Percentiles rank a stretch among this genome's conserved stretches.
phyloP scores from a whole-genome alignment of 805 yeast genomes.

The Pichia sporocuriosa region DNA sequence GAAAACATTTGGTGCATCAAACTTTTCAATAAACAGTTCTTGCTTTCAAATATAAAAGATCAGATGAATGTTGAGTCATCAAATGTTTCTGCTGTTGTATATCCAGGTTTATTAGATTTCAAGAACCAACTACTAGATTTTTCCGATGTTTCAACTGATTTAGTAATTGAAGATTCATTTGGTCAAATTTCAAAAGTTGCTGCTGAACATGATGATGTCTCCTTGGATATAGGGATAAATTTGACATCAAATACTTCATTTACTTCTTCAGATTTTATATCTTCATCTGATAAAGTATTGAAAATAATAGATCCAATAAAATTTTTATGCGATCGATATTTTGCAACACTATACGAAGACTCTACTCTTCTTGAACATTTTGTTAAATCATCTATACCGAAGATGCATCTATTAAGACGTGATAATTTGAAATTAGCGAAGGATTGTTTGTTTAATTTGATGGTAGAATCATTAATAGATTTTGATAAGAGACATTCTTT shows the following conservation, averaged over 20 bases:
- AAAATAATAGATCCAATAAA: constrained; percentile 22
- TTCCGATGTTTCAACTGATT: not conserved
- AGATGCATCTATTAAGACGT: constrained; percentile 24
- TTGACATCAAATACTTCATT: not conserved
- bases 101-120: too few relatives aligned
- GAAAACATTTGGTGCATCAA: not conserved
- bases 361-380: constrained; percentile 26
- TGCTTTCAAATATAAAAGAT: too few relatives aligned
- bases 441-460: constrained; percentile 16
- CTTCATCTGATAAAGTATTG: constrained; percentile 5
- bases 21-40: too few relatives aligned
- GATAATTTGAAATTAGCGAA: constrained; percentile 18
- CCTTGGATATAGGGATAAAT: not conserved
- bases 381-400: constrained; percentile 27
- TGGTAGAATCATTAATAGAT: constrained; percentile 15
- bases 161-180: not conserved
- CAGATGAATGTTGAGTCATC: too few relatives aligned
- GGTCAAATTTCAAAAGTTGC: not conserved
- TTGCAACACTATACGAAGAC: constrained; percentile 22
- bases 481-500: constrained; percentile 19
- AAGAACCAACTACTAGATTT: not conserved
- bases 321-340: constrained; percentile 25
- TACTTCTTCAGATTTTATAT: too few relatives aligned
- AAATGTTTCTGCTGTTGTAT: too few relatives aligned
- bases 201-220: not conserved